Percentiles rank a stretch among this genome's conserved stretches.
phyloP scores from a whole-genome alignment of 495 filamentous ascomycete genomes.

The Hypoxylon fuscum region DNA sequence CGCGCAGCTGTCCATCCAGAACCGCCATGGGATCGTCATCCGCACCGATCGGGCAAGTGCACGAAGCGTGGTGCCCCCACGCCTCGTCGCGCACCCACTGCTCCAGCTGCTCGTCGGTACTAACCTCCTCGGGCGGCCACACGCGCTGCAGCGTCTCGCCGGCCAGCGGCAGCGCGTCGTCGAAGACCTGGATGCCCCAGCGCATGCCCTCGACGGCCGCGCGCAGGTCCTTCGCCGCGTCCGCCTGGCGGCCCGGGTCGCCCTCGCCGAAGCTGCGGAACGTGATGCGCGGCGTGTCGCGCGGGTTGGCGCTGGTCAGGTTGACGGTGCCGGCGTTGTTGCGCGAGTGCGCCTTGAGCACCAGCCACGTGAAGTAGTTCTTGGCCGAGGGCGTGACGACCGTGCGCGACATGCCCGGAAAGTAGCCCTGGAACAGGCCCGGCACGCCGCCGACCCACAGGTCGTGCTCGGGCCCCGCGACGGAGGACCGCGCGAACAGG shows the following conservation, averaged over 20 bases:
- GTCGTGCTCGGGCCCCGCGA: slow-evolving; percentile 54
- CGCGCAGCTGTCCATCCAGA: slow-evolving; percentile 65
- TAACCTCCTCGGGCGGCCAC: slow-evolving; percentile 57
- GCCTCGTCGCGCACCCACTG: slow-evolving; percentile 60
- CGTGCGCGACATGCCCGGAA: slow-evolving; percentile 49
- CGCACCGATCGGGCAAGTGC: slow-evolving; percentile 65
- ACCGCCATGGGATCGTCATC: slow-evolving; percentile 66
- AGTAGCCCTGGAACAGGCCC: slow-evolving; percentile 63
- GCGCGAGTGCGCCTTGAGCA: slow-evolving; percentile 61
- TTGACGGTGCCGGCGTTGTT: slow-evolving; percentile 63
- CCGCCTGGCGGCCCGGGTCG: slow-evolving; percentile 7
- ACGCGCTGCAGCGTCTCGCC: slow-evolving; percentile 52
- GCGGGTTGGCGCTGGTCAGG: slow-evolving; percentile 60
- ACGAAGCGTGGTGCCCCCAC: slow-evolving; percentile 70
- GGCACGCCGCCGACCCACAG: slow-evolving; percentile 64
- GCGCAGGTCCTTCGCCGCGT: slow-evolving; percentile 47
- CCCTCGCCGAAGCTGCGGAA: slow-evolving; percentile 66
- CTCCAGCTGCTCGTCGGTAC: slow-evolving; percentile 52
- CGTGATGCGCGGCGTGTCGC: slow-evolving; percentile 61
- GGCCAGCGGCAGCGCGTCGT: slow-evolving; percentile 60
- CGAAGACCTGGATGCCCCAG: slow-evolving; percentile 47
- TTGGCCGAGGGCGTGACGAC: slow-evolving; percentile 42
- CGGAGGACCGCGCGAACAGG: slow-evolving; percentile 56
- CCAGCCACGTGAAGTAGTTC: slow-evolving; percentile 58
- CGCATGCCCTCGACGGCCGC: slow-evolving; percentile 56